phyloP scores from a whole-genome alignment of 768 basidiomycete genomes.

The Lyophyllum shimeji region DNA sequence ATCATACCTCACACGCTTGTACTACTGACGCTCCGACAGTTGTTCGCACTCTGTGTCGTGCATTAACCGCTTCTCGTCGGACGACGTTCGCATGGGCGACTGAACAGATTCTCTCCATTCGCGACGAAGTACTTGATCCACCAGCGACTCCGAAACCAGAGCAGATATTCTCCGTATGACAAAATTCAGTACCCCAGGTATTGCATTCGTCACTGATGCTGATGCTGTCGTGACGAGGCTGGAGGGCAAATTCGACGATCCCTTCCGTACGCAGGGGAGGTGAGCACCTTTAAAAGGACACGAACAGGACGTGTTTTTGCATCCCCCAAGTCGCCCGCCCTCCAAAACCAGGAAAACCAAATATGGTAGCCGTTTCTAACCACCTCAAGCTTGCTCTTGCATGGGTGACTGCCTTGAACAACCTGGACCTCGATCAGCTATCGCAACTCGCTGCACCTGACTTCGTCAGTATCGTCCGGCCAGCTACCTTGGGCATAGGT shows the following conservation, averaged over 20 bases:
- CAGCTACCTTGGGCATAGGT: conserved; percentile 3
- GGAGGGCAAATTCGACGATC: neutral
- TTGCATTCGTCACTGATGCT: neutral
- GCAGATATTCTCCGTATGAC: neutral
- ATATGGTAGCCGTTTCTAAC: conserved; percentile 12
- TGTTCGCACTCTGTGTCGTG: too few species aligned
- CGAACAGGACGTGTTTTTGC: neutral
- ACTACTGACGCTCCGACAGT: too few species aligned
- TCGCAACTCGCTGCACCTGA: conserved; percentile 7
- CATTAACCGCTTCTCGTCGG: too few species aligned
- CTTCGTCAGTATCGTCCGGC: conserved; percentile 10
- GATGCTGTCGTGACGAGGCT: neutral
- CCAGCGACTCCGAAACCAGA: neutral
- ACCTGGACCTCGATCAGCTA: conserved; percentile 7
- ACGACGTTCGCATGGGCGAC: neutral
- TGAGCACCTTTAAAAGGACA: neutral
- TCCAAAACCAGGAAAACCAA: neutral
- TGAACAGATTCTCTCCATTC: neutral
- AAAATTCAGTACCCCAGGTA: neutral
- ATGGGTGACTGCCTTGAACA: conserved; percentile 11
- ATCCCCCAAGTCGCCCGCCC: neutral
- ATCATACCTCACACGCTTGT: neutral
- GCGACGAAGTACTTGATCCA: neutral
- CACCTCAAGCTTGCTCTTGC: conserved; percentile 13
- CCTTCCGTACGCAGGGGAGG: neutral